These are phyloP conservation scores for Pilatotrama ljubarskyi DNA, from an alignment of 768 basidiomycete genomes.

Conservation along the genomic window DNA sequence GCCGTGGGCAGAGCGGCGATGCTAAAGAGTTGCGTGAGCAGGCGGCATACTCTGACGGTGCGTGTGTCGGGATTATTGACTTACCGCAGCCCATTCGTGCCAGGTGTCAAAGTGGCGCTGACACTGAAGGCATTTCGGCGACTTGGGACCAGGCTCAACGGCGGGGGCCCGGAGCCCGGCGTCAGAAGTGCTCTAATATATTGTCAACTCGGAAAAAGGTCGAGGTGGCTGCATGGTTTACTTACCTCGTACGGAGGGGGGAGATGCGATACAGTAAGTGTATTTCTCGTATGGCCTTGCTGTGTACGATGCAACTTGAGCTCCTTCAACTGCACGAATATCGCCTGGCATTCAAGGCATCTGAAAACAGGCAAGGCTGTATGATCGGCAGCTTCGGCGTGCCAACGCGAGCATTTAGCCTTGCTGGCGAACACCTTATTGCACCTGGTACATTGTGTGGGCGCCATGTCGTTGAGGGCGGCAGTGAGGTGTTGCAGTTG, in stretches of 20 bases:
- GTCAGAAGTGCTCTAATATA: too few relatives aligned
- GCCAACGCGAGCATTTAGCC: not conserved
- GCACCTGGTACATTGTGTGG: slow-evolving; percentile 1
- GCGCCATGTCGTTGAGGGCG: not conserved
- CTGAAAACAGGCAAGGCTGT: not conserved
- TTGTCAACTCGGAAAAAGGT: too few relatives aligned
- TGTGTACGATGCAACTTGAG: not conserved
- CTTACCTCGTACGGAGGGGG: not conserved
- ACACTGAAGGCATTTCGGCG: not conserved
- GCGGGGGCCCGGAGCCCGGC: not conserved
- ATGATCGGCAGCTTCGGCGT: not conserved
- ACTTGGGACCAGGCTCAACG: not conserved
- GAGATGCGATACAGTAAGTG: not conserved
- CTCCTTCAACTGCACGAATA: not conserved
- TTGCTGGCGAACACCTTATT: slow-evolving; percentile 5
- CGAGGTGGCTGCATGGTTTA: too few relatives aligned
- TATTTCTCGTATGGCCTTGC: not conserved
- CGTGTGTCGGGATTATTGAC: not conserved
- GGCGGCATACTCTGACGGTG: too few relatives aligned
- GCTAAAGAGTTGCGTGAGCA: not conserved
- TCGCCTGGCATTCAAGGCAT: slow-evolving; percentile 3
- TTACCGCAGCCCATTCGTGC: not conserved
- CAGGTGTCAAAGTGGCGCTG: not conserved
- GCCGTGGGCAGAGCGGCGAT: not conserved
- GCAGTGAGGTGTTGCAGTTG: too few relatives aligned